A percentile compares a stretch with the other conserved stretches of the same genome.
Conservation (phyloP, 2,329 filamentous ascomycete genomes). For the Cytospora piceae region DNA sequence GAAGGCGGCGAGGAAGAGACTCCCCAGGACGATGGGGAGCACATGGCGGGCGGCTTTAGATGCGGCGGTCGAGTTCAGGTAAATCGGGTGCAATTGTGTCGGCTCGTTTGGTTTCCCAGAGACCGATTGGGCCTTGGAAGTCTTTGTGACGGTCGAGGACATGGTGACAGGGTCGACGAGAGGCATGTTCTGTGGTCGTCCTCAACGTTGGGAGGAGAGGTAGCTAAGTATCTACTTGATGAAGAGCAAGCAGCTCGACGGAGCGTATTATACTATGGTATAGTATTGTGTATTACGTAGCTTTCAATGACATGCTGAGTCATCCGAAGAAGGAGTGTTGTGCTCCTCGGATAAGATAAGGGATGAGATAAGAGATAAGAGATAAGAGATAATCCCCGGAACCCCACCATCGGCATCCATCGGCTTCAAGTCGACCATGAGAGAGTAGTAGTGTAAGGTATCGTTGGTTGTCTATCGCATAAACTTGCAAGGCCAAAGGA, state of each 20-base stretch:
- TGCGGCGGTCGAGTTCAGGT: slow-evolving; percentile 33
- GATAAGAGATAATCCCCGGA: neutral
- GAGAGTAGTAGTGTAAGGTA: neutral
- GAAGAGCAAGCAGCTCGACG: no score
- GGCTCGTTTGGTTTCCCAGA: slow-evolving; percentile 18
- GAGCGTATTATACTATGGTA: no score
- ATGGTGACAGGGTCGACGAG: slow-evolving; percentile 41
- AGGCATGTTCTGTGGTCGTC: slow-evolving; percentile 34
- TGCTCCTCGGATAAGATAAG: no score
- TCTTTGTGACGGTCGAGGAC: slow-evolving; percentile 35
- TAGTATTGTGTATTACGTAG: no score
- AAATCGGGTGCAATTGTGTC: slow-evolving; percentile 33
- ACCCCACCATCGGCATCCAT: neutral
- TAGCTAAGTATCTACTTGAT: neutral
- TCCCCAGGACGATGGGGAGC: slow-evolving; percentile 36
- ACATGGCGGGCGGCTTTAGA: slow-evolving; percentile 38
- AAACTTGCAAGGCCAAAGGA: neutral
- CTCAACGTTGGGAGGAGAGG: neutral
- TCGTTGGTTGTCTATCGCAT: neutral
- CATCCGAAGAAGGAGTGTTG: no score
- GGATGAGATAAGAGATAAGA: slow-evolving; percentile 18
- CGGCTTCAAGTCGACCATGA: no score
- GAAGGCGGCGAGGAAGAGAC: slow-evolving; percentile 38
- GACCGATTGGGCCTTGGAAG: slow-evolving; percentile 19
- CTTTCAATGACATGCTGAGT: no score